Evolutionary conservation across 208 protist species (phyloP).

Genomic region (Crithidia sp.): DNA sequence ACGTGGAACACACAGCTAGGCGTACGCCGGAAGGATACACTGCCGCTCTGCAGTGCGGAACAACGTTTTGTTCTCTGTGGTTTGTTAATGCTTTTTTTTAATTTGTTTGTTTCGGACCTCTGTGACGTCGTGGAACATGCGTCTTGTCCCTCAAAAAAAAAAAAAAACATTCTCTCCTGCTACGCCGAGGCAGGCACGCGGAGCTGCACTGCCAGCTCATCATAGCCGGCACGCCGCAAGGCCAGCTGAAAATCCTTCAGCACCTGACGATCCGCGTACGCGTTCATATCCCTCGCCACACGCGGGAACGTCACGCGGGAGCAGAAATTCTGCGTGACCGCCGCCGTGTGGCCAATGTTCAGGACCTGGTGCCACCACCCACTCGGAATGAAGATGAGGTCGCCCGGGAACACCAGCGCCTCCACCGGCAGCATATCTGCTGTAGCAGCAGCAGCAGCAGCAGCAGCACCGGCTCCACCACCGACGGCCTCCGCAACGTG

Average conservation of each 20-base stretch:
- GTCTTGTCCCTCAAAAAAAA: too few relatives aligned
- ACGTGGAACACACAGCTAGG: too few relatives aligned
- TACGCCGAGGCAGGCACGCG: background rate
- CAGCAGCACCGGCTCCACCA: background rate
- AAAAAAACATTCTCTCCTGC: too few relatives aligned
- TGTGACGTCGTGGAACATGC: too few relatives aligned
- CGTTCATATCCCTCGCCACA: conserved; percentile 37
- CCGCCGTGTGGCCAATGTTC: conserved; percentile 49
- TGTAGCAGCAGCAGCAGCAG: background rate
- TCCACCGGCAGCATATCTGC: conserved; percentile 22
- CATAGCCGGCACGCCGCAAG: conserved; percentile 5
- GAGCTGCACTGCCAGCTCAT: conserved; percentile 18
- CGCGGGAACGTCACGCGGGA: conserved; percentile 38
- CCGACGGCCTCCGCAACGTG: background rate
- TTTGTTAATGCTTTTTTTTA: background rate
- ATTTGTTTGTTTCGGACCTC: too few relatives aligned
- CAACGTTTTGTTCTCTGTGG: background rate
- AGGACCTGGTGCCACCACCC: conserved; percentile 63
- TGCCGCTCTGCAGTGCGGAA: too few relatives aligned
- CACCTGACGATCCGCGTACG: conserved; percentile 16
- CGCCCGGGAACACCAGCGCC: conserved; percentile 39
- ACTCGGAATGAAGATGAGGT: conserved; percentile 48
- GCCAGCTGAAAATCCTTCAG: conserved; percentile 22
- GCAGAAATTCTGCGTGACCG: conserved; percentile 54
- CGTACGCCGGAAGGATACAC: too few relatives aligned